Conservation (phyloP, 345 rosid genomes). For the Pistacia integerrima region DNA sequence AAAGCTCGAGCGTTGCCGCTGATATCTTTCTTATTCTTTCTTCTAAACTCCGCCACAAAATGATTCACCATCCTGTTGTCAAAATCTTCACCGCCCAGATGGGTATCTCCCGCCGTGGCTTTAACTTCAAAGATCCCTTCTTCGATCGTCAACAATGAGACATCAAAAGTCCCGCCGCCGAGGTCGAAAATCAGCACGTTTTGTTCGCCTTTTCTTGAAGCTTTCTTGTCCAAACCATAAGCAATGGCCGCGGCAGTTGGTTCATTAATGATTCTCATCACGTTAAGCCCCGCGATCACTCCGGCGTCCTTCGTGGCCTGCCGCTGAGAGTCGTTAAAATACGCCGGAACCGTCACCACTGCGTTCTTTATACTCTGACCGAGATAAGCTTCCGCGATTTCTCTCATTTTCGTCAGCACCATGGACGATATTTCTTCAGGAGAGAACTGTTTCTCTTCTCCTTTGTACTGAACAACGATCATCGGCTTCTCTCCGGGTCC, state of each 20-base stretch:
- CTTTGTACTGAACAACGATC: conserved; percentile 26
- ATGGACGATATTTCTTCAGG: conserved; percentile 27
- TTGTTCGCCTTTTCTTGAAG: conserved; percentile 20
- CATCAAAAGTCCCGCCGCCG: conserved; percentile 30
- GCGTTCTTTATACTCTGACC: conserved; percentile 27
- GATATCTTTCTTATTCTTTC: conserved; percentile 29
- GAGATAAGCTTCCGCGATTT: conserved; percentile 15
- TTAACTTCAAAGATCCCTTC: conserved; percentile 40
- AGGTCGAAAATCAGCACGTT: conserved; percentile 33
- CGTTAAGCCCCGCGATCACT: conserved; percentile 24
- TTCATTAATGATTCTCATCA: conserved; percentile 30
- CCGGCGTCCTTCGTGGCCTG: conserved; percentile 33
- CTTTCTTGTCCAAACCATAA: conserved; percentile 29
- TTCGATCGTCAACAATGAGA: conserved; percentile 26
- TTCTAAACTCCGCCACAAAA: conserved; percentile 25
- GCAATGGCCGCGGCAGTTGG: conserved; percentile 30
- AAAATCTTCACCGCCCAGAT: conserved; percentile 34
- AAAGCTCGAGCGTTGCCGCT: conserved; percentile 25
- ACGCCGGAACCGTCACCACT: conserved; percentile 27
- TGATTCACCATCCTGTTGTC: conserved; percentile 33
- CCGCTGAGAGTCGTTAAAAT: conserved; percentile 29
- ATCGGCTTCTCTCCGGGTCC: conserved; percentile 28
- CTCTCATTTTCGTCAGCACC: conserved; percentile 28
- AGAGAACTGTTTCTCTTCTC: conserved; percentile 24
- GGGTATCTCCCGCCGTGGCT: conserved; percentile 34